Evolutionary conservation across 2,329 filamentous ascomycete genomes (phyloP).

Genomic region (Xylariaceae sp.): DNA sequence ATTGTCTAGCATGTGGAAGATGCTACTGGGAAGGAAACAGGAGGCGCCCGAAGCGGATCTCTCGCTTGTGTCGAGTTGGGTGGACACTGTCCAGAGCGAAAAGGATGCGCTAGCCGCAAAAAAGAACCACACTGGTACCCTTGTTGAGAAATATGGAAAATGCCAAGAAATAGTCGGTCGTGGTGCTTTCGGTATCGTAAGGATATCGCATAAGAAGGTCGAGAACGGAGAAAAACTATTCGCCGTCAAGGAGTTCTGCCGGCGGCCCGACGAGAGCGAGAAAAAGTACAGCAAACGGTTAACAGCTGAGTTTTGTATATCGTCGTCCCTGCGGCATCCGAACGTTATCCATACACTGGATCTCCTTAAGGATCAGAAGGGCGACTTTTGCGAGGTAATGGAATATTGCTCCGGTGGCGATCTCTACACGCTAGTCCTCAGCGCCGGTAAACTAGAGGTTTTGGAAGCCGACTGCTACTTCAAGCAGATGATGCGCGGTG

Average conservation of each 20-base stretch:
- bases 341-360: conserved; percentile 98
- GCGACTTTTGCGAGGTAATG: conserved; percentile 98
- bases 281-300: conserved; percentile 98
- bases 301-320: conserved; percentile 97
- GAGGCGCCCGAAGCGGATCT: conserved; percentile 73
- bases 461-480: conserved; percentile 96
- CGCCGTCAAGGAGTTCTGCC: conserved; percentile 96
- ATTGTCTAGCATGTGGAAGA: conserved; percentile 83
- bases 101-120: conserved; percentile 71
- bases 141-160: conserved; percentile 97
- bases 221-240: conserved; percentile 89
- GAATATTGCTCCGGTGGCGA: conserved; percentile 97
- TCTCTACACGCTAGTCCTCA: conserved; percentile 85
- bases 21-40: conserved; percentile 78
- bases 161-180: conserved; percentile 96
- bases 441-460: conserved; percentile 86
- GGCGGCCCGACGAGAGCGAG: conserved; percentile 85
- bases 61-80: conserved; percentile 92
- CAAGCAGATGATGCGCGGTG: conserved; percentile 97
- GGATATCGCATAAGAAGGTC: conserved; percentile 93
- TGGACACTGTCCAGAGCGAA: conserved; percentile 85
- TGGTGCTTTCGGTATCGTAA: conserved; percentile 93
- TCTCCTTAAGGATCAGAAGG: conserved; percentile 90
- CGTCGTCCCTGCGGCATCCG: conserved; percentile 89
- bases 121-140: conserved; percentile 70